Evolutionary conservation across 208 protist species (phyloP), one percentile per base, ranked within the genome.

Genomic region (Entamoeba histolytica): DNA sequence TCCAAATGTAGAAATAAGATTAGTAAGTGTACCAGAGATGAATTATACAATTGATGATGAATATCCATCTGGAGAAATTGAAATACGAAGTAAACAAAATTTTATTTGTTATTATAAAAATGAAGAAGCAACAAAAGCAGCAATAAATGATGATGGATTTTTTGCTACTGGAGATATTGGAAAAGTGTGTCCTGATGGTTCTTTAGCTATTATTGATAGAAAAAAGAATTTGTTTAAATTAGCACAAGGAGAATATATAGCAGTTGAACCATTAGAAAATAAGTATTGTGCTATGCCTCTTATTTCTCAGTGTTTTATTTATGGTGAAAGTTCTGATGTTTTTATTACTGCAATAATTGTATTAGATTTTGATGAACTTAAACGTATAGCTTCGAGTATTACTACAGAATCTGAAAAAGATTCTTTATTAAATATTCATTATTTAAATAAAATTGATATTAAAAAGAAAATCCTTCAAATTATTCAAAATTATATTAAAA

Each of bases 51-150:
- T 78, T 78, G n/a, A 23, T 14, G n/a, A 3, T 14, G 61, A 23
- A 78, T 23, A 0, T 8, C 73, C 93, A 19, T 0, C 5, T 12
- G 94, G 94, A 44, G 94, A 94, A 49, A 49, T 94, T 91, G 1
- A 44, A 28, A 23, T 94, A 23, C 35, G 35, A 31, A 3, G 3
- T 4, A 1, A 0, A 44, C 15, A 23, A 12, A 44, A 49, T 5
- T 94, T 94, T 49, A 49, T 44, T n/a, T 93, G 78, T 5, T 94
- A 94, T 69, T 94, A 69, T 39, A 61, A 94, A 0, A 17, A 93
- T 12, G 28, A 49, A 23, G 0, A 91, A 8, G 0, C 0, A 15
- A 94, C 93, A 44, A 23, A 49, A 49, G 6, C 15, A 7, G 4
- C 28, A 19, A 57, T 94, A 2, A 78, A 1, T 35, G 44, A 92